Base-by-base conservation (phyloP, 306 rosid species). In the Acmispon strigosus region DNA sequence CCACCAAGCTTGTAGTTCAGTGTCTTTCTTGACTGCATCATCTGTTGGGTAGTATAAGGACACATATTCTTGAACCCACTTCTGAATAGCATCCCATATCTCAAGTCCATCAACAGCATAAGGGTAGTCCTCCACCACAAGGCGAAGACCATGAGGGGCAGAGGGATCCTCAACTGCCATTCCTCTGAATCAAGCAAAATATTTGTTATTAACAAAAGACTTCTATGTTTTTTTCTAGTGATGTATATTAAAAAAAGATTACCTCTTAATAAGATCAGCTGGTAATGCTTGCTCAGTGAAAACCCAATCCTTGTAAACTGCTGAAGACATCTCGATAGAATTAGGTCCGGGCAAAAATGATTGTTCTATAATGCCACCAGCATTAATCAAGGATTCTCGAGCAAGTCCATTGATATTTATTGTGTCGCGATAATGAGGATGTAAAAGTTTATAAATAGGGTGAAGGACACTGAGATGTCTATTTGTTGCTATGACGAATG, bases 1-100 rank as follows among this genome's bases (percentile, higher is more conserved):
- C 96, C 96, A 88, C 90, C 88, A 90, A 4, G 84, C 62, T 65
- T 88, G 96, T 4, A 88, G 77, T 17, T 86, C 96, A 9, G 68
- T 4, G 65, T 90, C 95, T 12, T 83, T 63, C 45, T 66, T 74
- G 4, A 86, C 62, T 2, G 64, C 59, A 0, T 49, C 77, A 18
- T 90, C 83, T 1, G 80, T 44, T 18, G 77, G 56, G 55, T 88
- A 88, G 45, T 86, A 88, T 62, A 64, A 73, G 7, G 75, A 70
- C 14, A 83, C 78, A 11, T 89, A 89, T 13, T 88, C 91, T 5
- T 55, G 7, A 0, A 86, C 91, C 91, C 91, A 88, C 8, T 83
- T 59, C 19, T 77, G 73, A 19, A 88, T 90, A 0, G 92, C 88
- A 34, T 69, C 86, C 95, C 96, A 89, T 37, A 89, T 89, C 63